These are phyloP conservation scores for Gamsiella multidivaricata DNA, from an alignment of 192 early-diverging fungal species.

Conservation along the genomic window DNA sequence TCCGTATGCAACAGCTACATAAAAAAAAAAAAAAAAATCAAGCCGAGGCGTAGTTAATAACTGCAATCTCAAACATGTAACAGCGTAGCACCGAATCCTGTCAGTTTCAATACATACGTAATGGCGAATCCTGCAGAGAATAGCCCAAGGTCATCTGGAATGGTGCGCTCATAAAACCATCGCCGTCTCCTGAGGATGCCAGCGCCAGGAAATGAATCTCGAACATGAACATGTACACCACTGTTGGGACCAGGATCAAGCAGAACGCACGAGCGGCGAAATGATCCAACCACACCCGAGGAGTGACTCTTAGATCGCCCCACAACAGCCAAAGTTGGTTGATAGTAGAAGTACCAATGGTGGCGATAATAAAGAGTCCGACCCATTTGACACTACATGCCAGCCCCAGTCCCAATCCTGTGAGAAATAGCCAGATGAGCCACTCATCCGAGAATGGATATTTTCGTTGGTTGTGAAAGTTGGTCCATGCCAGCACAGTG, in stretches of 20 bases:
- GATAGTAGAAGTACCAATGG: conserved; percentile 85
- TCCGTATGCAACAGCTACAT: conserved; percentile 72
- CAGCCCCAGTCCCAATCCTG: conserved; percentile 83
- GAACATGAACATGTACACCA: conserved; percentile 88
- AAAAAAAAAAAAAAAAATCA: conserved; percentile 1
- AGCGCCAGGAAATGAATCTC: conserved; percentile 90
- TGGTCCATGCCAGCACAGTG: conserved; percentile 85
- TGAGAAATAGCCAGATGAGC: conserved; percentile 88
- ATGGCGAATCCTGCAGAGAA: conserved; percentile 57
- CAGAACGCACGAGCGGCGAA: conserved; percentile 88
- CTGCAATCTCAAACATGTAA: neutral
- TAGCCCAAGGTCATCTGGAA: conserved; percentile 91
- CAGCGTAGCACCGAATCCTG: neutral
- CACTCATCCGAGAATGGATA: conserved; percentile 80
- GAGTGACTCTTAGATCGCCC: conserved; percentile 72
- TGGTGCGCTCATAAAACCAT: conserved; percentile 89
- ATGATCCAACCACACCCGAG: conserved; percentile 66
- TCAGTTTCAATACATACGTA: no score
- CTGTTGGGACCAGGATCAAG: conserved; percentile 82
- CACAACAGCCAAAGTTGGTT: conserved; percentile 90
- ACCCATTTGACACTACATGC: conserved; percentile 93
- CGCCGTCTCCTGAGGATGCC: conserved; percentile 82
- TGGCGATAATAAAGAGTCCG: conserved; percentile 88
- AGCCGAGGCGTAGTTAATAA: neutral
- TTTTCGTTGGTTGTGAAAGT: conserved; percentile 79